phyloP scores from a whole-genome alignment of 768 basidiomycete genomes.

The Leucocoprinus leucothites region DNA sequence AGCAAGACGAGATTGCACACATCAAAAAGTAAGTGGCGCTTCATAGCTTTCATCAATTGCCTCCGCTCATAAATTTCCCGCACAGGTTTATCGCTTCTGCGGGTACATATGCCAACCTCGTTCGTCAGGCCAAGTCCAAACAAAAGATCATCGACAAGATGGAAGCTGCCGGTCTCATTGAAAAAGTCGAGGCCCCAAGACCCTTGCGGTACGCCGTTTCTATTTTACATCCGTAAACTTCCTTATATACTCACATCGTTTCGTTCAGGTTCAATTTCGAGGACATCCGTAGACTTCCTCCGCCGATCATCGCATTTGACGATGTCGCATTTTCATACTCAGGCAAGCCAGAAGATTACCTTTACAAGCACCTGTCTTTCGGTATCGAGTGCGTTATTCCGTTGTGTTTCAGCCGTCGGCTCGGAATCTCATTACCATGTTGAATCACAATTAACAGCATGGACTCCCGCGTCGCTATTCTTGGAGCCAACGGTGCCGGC shows the following conservation, averaged over 20 bases:
- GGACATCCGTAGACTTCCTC: slow-evolving; percentile 88
- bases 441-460: slow-evolving; percentile 51
- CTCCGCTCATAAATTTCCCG: slow-evolving; percentile 13
- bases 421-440: not conserved
- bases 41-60: not conserved
- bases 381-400: slow-evolving; percentile 79
- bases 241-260: not conserved
- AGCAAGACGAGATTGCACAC: slow-evolving; percentile 97
- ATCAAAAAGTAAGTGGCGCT: slow-evolving; percentile 80
- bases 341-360: slow-evolving; percentile 80
- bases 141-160: slow-evolving; percentile 99
- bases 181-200: slow-evolving; percentile 77
- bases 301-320: slow-evolving; percentile 96
- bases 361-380: slow-evolving; percentile 89
- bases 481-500: slow-evolving; percentile 92
- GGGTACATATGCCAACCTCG: slow-evolving; percentile 98
- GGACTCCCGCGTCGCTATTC: slow-evolving; percentile 92
- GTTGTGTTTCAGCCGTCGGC: slow-evolving; percentile 7
- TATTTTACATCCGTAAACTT: not conserved
- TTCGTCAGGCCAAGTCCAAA: slow-evolving; percentile 98
- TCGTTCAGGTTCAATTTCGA: slow-evolving; percentile 85
- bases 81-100: slow-evolving; percentile 95
- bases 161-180: slow-evolving; percentile 97
- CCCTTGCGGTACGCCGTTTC: slow-evolving; percentile 48
- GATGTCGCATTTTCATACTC: slow-evolving; percentile 95